Conservation (phyloP, 179 eudicot genomes). For the Beta macrorhiza region DNA sequence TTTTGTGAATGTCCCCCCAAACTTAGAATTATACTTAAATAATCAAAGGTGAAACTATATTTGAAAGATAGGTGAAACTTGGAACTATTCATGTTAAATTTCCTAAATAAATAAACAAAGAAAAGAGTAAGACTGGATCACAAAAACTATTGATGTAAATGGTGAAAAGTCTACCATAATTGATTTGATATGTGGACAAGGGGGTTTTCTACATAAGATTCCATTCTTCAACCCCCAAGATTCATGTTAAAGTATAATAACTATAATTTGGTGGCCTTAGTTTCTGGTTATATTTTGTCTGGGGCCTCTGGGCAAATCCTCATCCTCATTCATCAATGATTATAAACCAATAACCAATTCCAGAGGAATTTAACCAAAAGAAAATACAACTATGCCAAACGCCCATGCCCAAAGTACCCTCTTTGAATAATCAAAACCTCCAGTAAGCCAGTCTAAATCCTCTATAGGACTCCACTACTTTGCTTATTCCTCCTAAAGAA, state of each 20-base stretch:
- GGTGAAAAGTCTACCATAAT: neutral
- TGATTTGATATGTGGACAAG: neutral
- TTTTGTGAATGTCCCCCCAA: neutral
- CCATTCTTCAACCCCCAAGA: too few species aligned
- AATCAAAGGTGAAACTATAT: neutral
- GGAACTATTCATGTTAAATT: neutral
- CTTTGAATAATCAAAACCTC: neutral
- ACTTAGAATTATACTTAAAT: neutral
- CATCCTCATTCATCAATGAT: neutral
- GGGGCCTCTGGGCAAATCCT: neutral
- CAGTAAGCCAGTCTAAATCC: neutral
- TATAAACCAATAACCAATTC: neutral
- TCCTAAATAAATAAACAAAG: neutral
- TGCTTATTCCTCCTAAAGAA: too few species aligned
- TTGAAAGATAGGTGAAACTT: neutral
- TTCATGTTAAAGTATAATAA: neutral
- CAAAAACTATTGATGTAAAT: neutral
- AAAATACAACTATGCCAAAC: too few species aligned
- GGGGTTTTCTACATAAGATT: neutral
- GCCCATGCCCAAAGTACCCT: too few species aligned
- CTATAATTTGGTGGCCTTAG: neutral
- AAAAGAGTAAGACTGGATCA: neutral
- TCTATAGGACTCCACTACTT: too few species aligned
- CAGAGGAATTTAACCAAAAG: neutral
- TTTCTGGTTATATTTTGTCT: neutral